Base-by-base conservation (phyloP, 768 basidiomycete genomes). In the Hemileccinum rubropunctum region DNA sequence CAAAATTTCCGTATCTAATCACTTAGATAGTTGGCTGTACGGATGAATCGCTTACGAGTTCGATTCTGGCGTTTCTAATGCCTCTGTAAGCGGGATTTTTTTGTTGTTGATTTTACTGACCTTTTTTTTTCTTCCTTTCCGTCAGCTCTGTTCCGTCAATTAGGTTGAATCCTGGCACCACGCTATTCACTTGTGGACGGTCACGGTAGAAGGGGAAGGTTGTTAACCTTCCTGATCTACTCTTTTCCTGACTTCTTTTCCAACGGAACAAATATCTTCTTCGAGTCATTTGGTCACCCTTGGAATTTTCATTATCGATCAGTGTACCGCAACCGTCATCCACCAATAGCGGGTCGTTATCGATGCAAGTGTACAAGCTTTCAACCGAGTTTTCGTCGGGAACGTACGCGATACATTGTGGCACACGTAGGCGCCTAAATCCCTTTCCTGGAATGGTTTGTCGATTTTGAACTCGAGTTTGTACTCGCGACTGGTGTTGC, bases 1-100 rank as follows among this genome's bases (percentile, higher is more conserved):
- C 58, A 30, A 47, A 13, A 13, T 42, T 49, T 47, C 32, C 55
- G 32, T 48, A 50, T 56, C 53, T 58, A 65, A 70, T 61, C 39
- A 57, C 46, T 46, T 67, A 69, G 66, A 59, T 56, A 53, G 48
- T 45, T 50, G 38, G 30, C 21, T 51, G 56, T 62, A 53, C 50
- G 51, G 57, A 40, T 61, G 50, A 58, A 64, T 57, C 45, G 15
- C 41, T 49, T 43, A 30, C 4, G 36, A 33, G 50, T 30, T 32
- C 47, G 44, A 51, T 50, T 32, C 14, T 23, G 43, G 48, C 41
- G 45, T 34, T 51, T 57, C 13, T n/a, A 38, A 43, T 45, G 20
- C 14, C 32, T 42, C 56, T 51, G 62, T 63, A 57, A 65, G 62
- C 63, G 60, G 30, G 28, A 43, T 54, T 57, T 23, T n/a, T 41